A percentile compares a stretch with the other conserved stretches of the same genome.
Evolutionary conservation across 768 basidiomycete species (phyloP).

Genomic region (Basidioascus undulatus): DNA sequence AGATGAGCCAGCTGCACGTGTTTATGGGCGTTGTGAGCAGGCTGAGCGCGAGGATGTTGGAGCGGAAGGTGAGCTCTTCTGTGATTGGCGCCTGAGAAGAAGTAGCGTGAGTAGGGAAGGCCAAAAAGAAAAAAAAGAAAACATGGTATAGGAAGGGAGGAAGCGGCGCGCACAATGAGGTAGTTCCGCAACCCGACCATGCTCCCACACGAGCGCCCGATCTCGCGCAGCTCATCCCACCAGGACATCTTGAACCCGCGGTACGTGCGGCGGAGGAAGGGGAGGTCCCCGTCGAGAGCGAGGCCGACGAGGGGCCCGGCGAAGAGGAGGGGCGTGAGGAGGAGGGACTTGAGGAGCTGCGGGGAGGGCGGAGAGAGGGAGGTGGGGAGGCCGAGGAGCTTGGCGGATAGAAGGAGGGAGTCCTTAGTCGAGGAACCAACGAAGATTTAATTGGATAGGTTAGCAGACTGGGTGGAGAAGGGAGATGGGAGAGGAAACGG

Average conservation of each 20-base stretch:
- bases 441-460: too few relatives aligned
- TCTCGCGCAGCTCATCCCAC: conserved; percentile 1
- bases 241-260: too few relatives aligned
- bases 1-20: conserved; percentile 53
- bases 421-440: too few relatives aligned
- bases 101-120: neutral
- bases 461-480: too few relatives aligned
- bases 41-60: conserved; percentile 53
- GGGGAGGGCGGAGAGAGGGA: too few relatives aligned
- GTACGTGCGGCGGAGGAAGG: too few relatives aligned
- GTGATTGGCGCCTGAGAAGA: conserved; percentile 51
- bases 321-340: too few relatives aligned
- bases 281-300: conserved; percentile 15
- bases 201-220: conserved; percentile 3
- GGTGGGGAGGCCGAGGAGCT: too few relatives aligned
- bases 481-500: too few relatives aligned
- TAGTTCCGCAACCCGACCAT: conserved; percentile 43
- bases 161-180: conserved; percentile 20
- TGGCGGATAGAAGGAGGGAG: too few relatives aligned
- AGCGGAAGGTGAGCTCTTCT: conserved; percentile 77
- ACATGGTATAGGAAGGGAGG: conserved; percentile 4
- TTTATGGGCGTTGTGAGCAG: too few relatives aligned
- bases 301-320: conserved; percentile 18
- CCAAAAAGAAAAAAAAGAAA: neutral
- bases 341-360: too few relatives aligned